Percentiles rank a stretch among this genome's conserved stretches.
Conservation (phyloP, 169 alveolate genomes). For the Perkinsus chesapeaki region DNA sequence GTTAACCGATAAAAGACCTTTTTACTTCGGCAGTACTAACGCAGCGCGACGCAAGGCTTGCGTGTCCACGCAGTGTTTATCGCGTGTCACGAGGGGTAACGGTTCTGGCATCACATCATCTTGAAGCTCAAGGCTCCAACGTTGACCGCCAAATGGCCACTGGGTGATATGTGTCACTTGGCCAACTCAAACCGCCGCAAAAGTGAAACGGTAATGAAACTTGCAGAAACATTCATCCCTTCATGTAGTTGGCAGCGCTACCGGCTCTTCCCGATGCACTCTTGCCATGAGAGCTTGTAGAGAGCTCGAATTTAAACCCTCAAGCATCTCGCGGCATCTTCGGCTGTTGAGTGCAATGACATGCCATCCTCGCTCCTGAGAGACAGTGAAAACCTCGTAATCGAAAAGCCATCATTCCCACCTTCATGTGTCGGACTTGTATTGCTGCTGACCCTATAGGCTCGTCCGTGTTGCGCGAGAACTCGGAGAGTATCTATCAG, state of each 20-base stretch:
- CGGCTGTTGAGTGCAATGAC: background rate
- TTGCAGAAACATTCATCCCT: background rate
- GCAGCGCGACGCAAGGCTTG: no score
- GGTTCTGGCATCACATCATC: no score
- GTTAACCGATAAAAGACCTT: no score
- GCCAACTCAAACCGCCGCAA: no score
- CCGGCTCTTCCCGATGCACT: background rate
- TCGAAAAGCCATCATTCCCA: background rate
- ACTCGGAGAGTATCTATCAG: background rate
- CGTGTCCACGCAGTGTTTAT: no score
- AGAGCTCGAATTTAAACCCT: background rate
- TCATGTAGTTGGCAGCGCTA: background rate
- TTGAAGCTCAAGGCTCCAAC: no score
- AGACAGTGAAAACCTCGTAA: background rate
- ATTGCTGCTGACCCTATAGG: background rate
- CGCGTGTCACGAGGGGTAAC: no score
- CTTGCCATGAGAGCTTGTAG: background rate
- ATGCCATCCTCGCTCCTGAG: background rate
- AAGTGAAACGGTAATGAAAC: background rate
- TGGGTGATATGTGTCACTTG: no score
- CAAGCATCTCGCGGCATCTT: background rate
- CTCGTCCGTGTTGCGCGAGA: background rate
- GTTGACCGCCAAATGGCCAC: no score
- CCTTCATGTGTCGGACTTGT: background rate
- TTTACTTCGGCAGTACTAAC: no score